phyloP scores from a whole-genome alignment of 306 rosid species.

The Malus sylvestris region DNA sequence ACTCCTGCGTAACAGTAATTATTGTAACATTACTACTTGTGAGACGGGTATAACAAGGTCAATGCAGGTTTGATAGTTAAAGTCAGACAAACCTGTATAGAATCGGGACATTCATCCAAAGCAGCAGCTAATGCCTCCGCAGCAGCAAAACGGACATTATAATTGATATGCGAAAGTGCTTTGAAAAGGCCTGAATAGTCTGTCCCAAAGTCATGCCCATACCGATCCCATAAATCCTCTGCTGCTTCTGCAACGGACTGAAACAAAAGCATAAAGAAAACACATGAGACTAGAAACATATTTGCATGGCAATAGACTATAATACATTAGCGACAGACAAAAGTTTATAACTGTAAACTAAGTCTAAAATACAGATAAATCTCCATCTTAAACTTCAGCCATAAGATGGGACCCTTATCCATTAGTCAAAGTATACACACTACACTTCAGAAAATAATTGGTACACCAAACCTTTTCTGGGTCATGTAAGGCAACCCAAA shows the following conservation, averaged over 20 bases:
- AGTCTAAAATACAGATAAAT: neutral
- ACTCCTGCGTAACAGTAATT: constrained; percentile 46
- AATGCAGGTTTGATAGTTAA: neutral
- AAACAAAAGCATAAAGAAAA: constrained; percentile 9
- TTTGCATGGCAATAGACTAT: neutral
- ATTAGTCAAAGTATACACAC: neutral
- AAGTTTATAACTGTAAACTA: neutral
- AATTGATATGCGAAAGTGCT: constrained; percentile 79
- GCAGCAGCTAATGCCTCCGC: constrained; percentile 95
- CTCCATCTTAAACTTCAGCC: neutral
- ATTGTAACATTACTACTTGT: neutral
- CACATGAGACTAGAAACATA: neutral
- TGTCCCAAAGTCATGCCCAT: constrained; percentile 82
- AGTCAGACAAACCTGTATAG: constrained; percentile 64
- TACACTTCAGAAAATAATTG: neutral
- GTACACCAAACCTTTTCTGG: constrained; percentile 71
- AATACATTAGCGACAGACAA: no score
- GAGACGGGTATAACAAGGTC: neutral
- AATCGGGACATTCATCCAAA: constrained; percentile 84
- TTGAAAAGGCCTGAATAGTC: constrained; percentile 81
- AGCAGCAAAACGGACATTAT: constrained; percentile 81
- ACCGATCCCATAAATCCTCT: constrained; percentile 96
- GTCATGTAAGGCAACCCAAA: constrained; percentile 93
- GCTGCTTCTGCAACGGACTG: constrained; percentile 93
- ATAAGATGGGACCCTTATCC: neutral